These are phyloP conservation scores for Coniochaeta sp. DNA, from an alignment of 2,329 filamentous ascomycete genomes.

Conservation along the genomic window DNA sequence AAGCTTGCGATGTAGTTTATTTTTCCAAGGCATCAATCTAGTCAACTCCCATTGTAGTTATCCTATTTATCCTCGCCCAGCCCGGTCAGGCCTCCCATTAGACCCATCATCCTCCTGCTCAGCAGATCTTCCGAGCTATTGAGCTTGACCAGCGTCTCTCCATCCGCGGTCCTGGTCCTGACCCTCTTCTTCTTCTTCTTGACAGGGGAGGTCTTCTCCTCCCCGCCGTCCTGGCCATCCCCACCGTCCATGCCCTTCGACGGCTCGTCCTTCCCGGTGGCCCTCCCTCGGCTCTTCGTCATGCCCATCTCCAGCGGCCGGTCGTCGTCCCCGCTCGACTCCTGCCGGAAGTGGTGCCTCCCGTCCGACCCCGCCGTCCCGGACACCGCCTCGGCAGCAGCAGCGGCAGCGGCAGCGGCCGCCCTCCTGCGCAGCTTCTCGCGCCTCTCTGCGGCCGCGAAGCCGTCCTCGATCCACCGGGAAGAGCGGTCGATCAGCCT, in stretches of 20 bases:
- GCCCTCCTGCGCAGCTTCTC: constrained; percentile 21
- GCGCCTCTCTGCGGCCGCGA: constrained; percentile 43
- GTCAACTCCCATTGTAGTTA: constrained; percentile 1
- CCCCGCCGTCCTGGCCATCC: constrained; percentile 2
- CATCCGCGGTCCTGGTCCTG: constrained; percentile 24
- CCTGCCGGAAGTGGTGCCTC: constrained; percentile 41
- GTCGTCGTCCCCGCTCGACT: constrained; percentile 73
- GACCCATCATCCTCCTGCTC: constrained; percentile 49
- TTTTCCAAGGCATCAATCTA: background rate
- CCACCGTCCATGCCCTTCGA: constrained; percentile 11
- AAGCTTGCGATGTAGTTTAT: background rate
- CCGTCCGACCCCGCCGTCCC: no score
- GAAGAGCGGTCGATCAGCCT: constrained; percentile 74
- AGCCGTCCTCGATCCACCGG: constrained; percentile 75
- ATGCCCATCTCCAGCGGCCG: constrained; percentile 74
- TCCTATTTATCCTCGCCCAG: constrained; percentile 33
- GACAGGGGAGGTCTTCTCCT: constrained; percentile 17
- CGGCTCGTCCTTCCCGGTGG: constrained; percentile 14
- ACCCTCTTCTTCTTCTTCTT: constrained; percentile 28
- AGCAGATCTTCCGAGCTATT: constrained; percentile 52
- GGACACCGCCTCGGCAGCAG: constrained; percentile 8
- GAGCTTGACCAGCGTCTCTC: constrained; percentile 43
- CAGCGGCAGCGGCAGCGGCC: constrained; percentile 1
- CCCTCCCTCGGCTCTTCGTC: constrained; percentile 31
- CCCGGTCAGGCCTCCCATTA: constrained; percentile 46